phyloP scores from a whole-genome alignment of 768 basidiomycete genomes.

The Kwoniella newhampshirensis region DNA sequence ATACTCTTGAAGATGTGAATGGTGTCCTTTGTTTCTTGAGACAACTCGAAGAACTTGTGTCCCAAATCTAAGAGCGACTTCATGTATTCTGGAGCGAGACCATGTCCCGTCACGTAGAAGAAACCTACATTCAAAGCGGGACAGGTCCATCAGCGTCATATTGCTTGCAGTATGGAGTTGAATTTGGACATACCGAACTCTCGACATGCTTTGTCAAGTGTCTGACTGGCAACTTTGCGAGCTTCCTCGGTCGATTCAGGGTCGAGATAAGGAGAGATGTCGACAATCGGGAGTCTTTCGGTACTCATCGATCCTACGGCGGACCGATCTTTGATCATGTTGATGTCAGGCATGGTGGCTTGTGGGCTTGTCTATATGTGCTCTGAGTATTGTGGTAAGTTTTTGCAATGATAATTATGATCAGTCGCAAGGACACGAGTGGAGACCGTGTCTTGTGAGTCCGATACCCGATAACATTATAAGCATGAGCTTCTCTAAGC shows the following conservation, averaged over 20 bases:
- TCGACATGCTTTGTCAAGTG: constrained; percentile 27
- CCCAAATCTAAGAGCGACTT: constrained; percentile 24
- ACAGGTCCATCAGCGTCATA: not conserved
- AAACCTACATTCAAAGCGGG: constrained; percentile 15
- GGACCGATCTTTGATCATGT: constrained; percentile 19
- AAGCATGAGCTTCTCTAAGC: too few species aligned
- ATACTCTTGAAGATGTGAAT: constrained; percentile 31
- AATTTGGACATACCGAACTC: constrained; percentile 21
- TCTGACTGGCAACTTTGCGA: constrained; percentile 12
- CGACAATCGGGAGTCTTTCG: constrained; percentile 23
- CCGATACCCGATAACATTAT: too few species aligned
- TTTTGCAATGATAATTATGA: too few species aligned
- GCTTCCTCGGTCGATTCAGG: constrained; percentile 14
- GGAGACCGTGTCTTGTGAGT: too few species aligned
- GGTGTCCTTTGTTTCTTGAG: constrained; percentile 24
- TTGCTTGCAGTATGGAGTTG: not conserved
- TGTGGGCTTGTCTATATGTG: too few species aligned
- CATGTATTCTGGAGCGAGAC: constrained; percentile 21
- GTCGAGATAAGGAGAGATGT: constrained; percentile 29
- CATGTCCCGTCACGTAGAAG: constrained; percentile 39
- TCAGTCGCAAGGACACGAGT: too few species aligned
- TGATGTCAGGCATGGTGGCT: constrained; percentile 24
- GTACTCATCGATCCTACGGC: constrained; percentile 14
- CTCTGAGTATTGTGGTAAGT: too few species aligned
- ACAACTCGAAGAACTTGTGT: constrained; percentile 32